Evolutionary conservation across 2,329 filamentous ascomycete genomes (phyloP), one percentile per base, ranked within the genome.

Genomic region (Pseudogymnoascus sp.): DNA sequence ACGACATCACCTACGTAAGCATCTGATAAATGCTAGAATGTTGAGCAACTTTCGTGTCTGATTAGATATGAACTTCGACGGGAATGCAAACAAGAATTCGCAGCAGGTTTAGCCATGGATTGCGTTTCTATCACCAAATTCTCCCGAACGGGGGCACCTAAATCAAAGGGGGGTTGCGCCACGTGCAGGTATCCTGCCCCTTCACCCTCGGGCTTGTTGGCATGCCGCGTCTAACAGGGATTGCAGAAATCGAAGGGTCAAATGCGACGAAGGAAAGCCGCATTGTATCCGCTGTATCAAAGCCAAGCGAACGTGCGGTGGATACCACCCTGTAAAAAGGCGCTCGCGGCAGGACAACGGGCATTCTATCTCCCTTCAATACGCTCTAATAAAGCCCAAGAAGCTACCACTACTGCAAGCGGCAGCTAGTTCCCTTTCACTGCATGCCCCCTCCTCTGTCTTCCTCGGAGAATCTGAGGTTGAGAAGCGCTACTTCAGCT

Each of bases 261-360:
- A 88, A 72, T 88, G 86, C 71, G 86, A 87, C 70, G 85, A 88
- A 73, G 77, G 73, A 65, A 83, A 84, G 61, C 85, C 86, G 3
- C 73, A 78, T n/a, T 87, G 85, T 71, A 76, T 80, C 16, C 81
- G 85, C 70, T 89, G 86, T 69, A 75, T 82, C 44, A 80, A 81
- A 60, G 84, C 84, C 65, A 84, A 81, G 66, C 84, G 82, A 67
- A 68, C 68, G 11, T 89, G 86, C 73, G 77, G 79, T 40, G 85
- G 86, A 65, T 89, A 89, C 68, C 82, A 67, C 50, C 50, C 6
- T 56, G 28, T 56, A 18, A 56, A 56, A 18, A n/a, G 7, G n/a
- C 50, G 50, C 7, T 33, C 28, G 25, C 50, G 25, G n/a, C 25
- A 56, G 2, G 25, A 56, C n/a, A 18, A 12, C n/a, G 33, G 28